These are phyloP conservation scores for Blastomyces parvus DNA, from an alignment of 2,329 filamentous ascomycete species.

Conservation along the genomic window DNA sequence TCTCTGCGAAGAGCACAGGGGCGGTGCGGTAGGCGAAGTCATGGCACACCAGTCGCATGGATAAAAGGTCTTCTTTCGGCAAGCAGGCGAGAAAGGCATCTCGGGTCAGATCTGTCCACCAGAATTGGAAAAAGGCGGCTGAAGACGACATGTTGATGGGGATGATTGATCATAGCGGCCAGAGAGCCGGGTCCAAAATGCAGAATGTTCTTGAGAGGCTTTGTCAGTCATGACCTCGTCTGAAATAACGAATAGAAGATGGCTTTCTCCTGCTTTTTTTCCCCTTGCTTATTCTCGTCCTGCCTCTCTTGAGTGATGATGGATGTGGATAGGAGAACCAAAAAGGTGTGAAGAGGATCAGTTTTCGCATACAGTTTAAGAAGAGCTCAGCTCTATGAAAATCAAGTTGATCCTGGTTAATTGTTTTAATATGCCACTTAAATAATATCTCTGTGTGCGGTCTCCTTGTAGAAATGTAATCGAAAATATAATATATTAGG, in stretches of 20 bases:
- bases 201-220: constrained; percentile 2
- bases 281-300: background rate
- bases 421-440: background rate
- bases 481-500: background rate
- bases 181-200: constrained; percentile 4
- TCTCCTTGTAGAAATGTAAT: background rate
- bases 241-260: background rate
- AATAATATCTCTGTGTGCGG: background rate
- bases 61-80: constrained; percentile 26
- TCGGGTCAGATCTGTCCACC: constrained; percentile 28
- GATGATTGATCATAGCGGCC: constrained; percentile 7
- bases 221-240: constrained; percentile 9
- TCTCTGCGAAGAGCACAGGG: constrained; percentile 35
- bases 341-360: background rate
- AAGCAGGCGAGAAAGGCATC: constrained; percentile 25
- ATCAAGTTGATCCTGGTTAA: constrained; percentile 1
- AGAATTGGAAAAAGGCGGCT: constrained; percentile 27
- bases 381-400: constrained; percentile 3
- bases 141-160: constrained; percentile 13
- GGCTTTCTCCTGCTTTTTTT: background rate
- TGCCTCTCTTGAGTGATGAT: background rate
- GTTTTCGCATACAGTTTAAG: constrained; percentile 3
- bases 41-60: constrained; percentile 30
- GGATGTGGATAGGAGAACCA: background rate
- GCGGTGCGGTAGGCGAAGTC: constrained; percentile 27